Base-by-base conservation (phyloP, 73 alveolate genomes). In the Uronychia setigera region DNA sequence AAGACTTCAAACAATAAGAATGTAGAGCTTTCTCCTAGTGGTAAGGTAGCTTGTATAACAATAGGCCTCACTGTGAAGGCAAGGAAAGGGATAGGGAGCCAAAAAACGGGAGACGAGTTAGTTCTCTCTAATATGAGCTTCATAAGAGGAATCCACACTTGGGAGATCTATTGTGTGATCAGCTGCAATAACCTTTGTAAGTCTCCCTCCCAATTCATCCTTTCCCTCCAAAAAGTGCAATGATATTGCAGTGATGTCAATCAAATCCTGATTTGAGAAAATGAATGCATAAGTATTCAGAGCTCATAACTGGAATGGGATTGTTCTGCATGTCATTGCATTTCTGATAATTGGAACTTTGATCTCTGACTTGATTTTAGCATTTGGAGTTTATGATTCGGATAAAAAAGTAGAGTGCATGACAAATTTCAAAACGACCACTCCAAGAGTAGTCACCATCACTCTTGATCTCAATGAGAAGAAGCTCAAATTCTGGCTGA, bases 401-500 rank as follows among this genome's bases (percentile, higher is more conserved):
- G 84, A 60, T 0, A 80, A 35, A 0, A 58, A 80, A 60, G 31
- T 31, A 31, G 84, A 58, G 33, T 60, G 58, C 28, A 5, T 86
- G 57, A 27, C 86, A 33, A 46, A 67, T 11, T 80, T 86, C 33
- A 86, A 80, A 58, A 86, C 92, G 32, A 77, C 87, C 14, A 80
- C 92, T n/a, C 77, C 78, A 57, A 78, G 92, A 78, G 67, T 29
- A 31, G 82, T 86, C 35, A 86, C 88, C 27, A 85, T 86, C 74
- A 76, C 81, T 26, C 79, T 86, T 0, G 92, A 86, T 60, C 34
- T 86, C 31, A 86, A 86, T 33, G 84, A 79, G 28, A 74, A 67
- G 14, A 30, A 57, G 74, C 79, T 86, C 79, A 86, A 86, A 32
- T 86, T 79, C 74, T 86, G 92, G 92, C 84, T 86, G 5, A 86